Evolutionary conservation across 2,329 filamentous ascomycete genomes (phyloP).

Genomic region (Rhynchosporium agropyri): DNA sequence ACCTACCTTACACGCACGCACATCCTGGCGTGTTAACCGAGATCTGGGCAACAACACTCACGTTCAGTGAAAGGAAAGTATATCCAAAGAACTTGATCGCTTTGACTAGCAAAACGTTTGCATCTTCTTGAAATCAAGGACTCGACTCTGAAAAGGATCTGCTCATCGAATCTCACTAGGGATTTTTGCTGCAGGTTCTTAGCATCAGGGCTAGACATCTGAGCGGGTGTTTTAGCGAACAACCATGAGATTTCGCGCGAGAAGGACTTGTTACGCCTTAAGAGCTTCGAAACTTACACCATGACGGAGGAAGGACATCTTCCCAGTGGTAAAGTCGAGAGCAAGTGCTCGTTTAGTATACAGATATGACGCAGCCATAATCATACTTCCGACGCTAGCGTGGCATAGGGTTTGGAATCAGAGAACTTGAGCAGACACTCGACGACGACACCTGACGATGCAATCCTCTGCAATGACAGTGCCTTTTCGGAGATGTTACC

Average conservation of each 20-base stretch:
- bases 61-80: background rate
- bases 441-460: too few relatives aligned
- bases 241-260: background rate
- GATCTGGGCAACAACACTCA: background rate
- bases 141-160: background rate
- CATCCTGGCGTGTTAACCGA: background rate
- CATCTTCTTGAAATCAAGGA: background rate
- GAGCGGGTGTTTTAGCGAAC: background rate
- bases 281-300: constrained; percentile 1
- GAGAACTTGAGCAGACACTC: background rate
- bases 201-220: background rate
- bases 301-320: background rate
- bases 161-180: background rate
- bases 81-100: background rate
- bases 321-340: background rate
- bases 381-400: background rate
- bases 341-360: background rate
- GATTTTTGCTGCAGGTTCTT: background rate
- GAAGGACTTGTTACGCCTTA: background rate
- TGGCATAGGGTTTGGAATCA: background rate
- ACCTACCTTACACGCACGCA: background rate
- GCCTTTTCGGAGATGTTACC: too few relatives aligned
- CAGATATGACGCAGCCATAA: background rate
- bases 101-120: background rate
- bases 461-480: too few relatives aligned